Conservation (phyloP, 2,329 filamentous ascomycete genomes). For the Epichloe sylvatica region DNA sequence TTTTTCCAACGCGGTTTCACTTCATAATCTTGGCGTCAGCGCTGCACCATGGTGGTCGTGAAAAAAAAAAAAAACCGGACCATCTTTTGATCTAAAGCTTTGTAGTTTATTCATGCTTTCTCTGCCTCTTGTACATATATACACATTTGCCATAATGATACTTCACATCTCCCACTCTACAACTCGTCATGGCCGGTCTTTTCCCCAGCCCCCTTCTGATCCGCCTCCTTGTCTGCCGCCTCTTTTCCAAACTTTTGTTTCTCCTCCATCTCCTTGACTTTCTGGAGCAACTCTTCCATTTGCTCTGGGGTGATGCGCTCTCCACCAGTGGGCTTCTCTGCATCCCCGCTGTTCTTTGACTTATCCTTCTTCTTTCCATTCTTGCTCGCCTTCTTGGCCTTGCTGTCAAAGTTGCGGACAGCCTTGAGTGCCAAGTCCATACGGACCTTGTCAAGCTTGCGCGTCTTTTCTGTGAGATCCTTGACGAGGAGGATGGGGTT, state of each 20-base stretch:
- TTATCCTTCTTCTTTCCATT: conserved; percentile 24
- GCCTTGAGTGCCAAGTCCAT: conserved; percentile 59
- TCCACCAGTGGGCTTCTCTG: conserved; percentile 28
- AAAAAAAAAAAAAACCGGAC: neutral
- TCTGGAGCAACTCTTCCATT: conserved; percentile 30
- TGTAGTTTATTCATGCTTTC: conserved; percentile 3
- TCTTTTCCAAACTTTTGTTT: conserved; percentile 15
- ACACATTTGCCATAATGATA: conserved; percentile 1
- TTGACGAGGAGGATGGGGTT: conserved; percentile 62
- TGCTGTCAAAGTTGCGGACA: conserved; percentile 34
- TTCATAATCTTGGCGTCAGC: too few species aligned
- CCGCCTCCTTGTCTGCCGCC: conserved; percentile 10
- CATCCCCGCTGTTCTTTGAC: conserved; percentile 19
- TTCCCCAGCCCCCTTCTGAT: conserved; percentile 5
- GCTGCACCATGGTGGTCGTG: neutral
- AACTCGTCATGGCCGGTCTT: conserved; percentile 22
- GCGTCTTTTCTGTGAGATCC: conserved; percentile 55
- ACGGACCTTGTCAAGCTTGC: conserved; percentile 56
- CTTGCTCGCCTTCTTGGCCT: conserved; percentile 25
- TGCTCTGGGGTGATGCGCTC: conserved; percentile 21
- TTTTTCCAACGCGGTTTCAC: too few species aligned
- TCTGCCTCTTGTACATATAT: conserved; percentile 1
- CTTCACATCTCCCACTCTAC: conserved; percentile 9
- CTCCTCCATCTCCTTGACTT: conserved; percentile 19
- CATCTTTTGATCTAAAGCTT: neutral